Evolutionary conservation across 768 basidiomycete genomes (phyloP).

Genomic region (Aureoboletus auriporus): DNA sequence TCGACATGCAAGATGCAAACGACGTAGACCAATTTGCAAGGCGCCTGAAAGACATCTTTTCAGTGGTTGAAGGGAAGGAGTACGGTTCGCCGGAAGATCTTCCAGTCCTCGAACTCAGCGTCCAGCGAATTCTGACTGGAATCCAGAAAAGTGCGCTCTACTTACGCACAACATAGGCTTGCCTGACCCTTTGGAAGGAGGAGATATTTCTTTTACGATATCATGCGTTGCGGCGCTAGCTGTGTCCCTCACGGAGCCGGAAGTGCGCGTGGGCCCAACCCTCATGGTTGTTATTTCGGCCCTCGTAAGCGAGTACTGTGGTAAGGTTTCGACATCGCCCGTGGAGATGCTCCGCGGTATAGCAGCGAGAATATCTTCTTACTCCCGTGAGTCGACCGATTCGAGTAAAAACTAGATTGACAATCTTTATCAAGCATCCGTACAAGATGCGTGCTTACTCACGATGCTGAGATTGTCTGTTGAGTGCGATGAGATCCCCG

Average conservation of each 20-base stretch:
- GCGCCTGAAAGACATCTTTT: slow-evolving; percentile 41
- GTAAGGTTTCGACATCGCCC: slow-evolving; percentile 48
- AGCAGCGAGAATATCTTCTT: slow-evolving; percentile 35
- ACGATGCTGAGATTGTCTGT: slow-evolving; percentile 66
- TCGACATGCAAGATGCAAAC: slow-evolving; percentile 40
- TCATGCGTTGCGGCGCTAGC: slow-evolving; percentile 43
- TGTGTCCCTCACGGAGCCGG: slow-evolving; percentile 39
- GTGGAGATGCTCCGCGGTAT: slow-evolving; percentile 45
- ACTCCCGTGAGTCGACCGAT: slow-evolving; percentile 39
- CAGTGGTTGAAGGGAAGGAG: slow-evolving; percentile 32
- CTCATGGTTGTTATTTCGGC: slow-evolving; percentile 66
- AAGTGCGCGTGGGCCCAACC: slow-evolving; percentile 47
- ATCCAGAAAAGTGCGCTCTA: slow-evolving; percentile 45
- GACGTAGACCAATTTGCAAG: slow-evolving; percentile 60
- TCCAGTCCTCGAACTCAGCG: slow-evolving; percentile 49
- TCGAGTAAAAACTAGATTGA: slow-evolving; percentile 9
- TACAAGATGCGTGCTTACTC: slow-evolving; percentile 71
- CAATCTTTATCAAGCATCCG: slow-evolving; percentile 42
- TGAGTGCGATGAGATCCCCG: slow-evolving; percentile 52
- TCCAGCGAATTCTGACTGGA: slow-evolving; percentile 52
- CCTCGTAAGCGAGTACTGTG: slow-evolving; percentile 58
- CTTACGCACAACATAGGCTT: not conserved
- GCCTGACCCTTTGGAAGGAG: slow-evolving; percentile 32
- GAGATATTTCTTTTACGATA: slow-evolving; percentile 36
- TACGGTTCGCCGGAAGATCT: slow-evolving; percentile 27